Base-by-base conservation (phyloP, 257 asterid species). In the Nicotiana attenuata region DNA sequence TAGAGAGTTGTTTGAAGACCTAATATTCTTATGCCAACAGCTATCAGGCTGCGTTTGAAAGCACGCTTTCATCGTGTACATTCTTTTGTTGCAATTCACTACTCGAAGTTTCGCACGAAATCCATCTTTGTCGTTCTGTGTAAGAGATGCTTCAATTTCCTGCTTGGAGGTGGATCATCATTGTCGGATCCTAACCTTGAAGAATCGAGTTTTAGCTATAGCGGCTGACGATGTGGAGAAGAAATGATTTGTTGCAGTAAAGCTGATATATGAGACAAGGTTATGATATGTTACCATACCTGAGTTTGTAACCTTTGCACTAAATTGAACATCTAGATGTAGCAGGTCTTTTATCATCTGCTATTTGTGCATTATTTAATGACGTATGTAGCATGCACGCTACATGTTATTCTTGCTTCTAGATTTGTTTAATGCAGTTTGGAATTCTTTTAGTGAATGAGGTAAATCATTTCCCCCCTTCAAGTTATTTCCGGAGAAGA, bases 331-430 rank as follows among this genome's bases (percentile, higher is more conserved):
- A 4, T 75, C 41, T 75, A 75, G 45, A 4, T 75, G 63, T 47
- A 50, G 63, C 79, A 75, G 78, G 45, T 6, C 24, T 73, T 75
- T 45, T 15, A 71, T 41, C 26, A 75, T 24, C 79, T 75, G 79
- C 26, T 50, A 50, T 24, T 75, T 75, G 63, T 75, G 79, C 61
- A 75, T 50, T 75, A 50, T 24, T 47, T 69, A 50, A 22, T 7
- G 24, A 50, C 63, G 50, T 50, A 4, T 24, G 79, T 7, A 75
- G 3, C 60, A 71, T 41, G 10, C 14, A 11, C 1, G 20, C 41
- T 47, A 73, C 14, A 15, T 50, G 41, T 50, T 75, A 2, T 24
- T 75, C 79, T 73, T 73, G 24, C 63, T 50, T 24, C 63, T 75
- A 14, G 79, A 50, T 47, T 14, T 75, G 61, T 52, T 52, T 15